Base-by-base conservation (phyloP, 2,329 filamentous ascomycete species). In the Paraconiothyrium sp. region DNA sequence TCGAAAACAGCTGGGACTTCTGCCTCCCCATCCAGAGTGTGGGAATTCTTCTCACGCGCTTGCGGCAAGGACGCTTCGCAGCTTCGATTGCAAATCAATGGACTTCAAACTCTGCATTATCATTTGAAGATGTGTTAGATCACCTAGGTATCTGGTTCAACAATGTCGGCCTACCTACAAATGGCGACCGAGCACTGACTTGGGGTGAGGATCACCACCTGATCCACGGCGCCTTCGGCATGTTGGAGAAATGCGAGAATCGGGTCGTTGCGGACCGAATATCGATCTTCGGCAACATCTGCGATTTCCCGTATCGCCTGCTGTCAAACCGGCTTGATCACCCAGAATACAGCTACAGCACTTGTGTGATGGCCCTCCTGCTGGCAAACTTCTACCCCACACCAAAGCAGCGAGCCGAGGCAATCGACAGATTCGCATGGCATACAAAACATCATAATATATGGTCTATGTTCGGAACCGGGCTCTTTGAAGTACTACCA, bases 211-310 rank as follows among this genome's bases (percentile, higher is more conserved):
- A 49, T 24, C 24, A n/a, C 1, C 46, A 49, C 32, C 24, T 30
- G 4, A 49, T 32, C 4, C 46, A 49, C 13, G 46, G 27, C 14
- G 14, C 22, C 1, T 49, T 49, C 10, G 46, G 24, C 11, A 49
- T 49, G 46, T 20, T 51, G 48, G 48, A 51, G 16, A 51, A 37
- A 24, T 51, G 48, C n/a, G 14, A 51, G 2, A 35, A 51, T 8
- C 8, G 22, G 8, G 48, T 51, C 30, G 30, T 51, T 4, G 13
- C 48, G 2, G 48, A 51, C 22, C 30, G 48, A 20, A 20, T 20
- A 20, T 20, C 20, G 20, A 20, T 20, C 20, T 20, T 20, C 1
- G 20, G 20, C 20, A 20, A 20, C 20, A 20, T 20, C 20, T 20
- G 20, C 20, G 20, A 20, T 20, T 20, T 20, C 20, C 20, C 14